Evolutionary conservation across 2,329 filamentous ascomycete genomes (phyloP).

Genomic region (Ophiocordyceps camponoti-floridani): DNA sequence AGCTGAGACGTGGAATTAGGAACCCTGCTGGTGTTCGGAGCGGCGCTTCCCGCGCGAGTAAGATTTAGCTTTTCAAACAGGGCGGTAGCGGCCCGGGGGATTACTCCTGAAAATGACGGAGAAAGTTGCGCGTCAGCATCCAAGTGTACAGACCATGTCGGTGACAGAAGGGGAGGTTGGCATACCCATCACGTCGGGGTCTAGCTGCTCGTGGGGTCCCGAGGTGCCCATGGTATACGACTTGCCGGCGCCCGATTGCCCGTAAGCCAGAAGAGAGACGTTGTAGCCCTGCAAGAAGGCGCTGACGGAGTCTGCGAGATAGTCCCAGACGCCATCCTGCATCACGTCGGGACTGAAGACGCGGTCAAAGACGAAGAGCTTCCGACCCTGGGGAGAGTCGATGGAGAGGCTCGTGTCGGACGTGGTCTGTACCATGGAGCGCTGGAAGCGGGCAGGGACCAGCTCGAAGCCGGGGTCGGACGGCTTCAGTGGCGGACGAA

Average conservation of each 20-base stretch:
- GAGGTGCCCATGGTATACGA: conserved; percentile 98
- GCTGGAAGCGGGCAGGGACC: conserved; percentile 88
- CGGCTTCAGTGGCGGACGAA: conserved; percentile 69
- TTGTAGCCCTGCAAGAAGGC: conserved; percentile 95
- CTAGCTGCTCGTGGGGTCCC: conserved; percentile 58
- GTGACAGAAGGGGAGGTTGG: neutral
- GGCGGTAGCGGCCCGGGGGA: conserved; percentile 71
- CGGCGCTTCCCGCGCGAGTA: conserved; percentile 19
- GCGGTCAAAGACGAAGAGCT: conserved; percentile 91
- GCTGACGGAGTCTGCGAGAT: conserved; percentile 73
- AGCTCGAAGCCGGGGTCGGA: conserved; percentile 85
- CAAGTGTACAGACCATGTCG: neutral
- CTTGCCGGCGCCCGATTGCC: conserved; percentile 93
- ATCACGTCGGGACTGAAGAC: conserved; percentile 72
- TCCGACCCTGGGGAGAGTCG: conserved; percentile 80
- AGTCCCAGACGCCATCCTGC: conserved; percentile 89
- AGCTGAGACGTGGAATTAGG: conserved; percentile 51
- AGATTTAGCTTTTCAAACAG: conserved; percentile 78
- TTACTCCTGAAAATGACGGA: conserved; percentile 51
- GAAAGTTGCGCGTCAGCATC: neutral
- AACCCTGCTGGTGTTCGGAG: conserved; percentile 30
- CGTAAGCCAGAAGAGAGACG: conserved; percentile 91
- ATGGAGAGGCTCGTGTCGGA: conserved; percentile 73
- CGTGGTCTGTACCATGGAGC: conserved; percentile 78
- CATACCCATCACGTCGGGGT: conserved; percentile 58